A percentile compares a stretch with the other conserved stretches of the same genome.
These are phyloP conservation scores for Polyporus tsugae DNA, from an alignment of 1,284 basidiomycete genomes.

Conservation along the genomic window DNA sequence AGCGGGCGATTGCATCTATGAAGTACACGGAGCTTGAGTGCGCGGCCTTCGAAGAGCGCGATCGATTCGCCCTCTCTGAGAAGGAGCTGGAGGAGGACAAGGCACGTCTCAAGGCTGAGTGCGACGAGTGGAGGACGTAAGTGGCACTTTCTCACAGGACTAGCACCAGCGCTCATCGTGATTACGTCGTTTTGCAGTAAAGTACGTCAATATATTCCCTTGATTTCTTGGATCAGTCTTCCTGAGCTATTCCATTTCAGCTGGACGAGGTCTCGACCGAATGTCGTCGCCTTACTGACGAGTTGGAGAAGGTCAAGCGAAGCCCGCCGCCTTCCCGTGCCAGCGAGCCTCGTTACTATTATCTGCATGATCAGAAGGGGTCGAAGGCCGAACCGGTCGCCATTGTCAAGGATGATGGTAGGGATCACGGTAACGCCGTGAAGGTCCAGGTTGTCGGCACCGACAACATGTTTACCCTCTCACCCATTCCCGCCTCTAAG, in stretches of 20 bases:
- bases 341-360: constrained; percentile 42
- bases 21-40: constrained; percentile 36
- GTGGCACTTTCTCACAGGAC: constrained; percentile 22
- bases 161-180: constrained; percentile 16
- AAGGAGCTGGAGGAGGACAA: constrained; percentile 46
- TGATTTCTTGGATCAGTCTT: constrained; percentile 18
- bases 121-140: constrained; percentile 49
- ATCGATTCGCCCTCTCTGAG: constrained; percentile 45
- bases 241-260: constrained; percentile 34
- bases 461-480: constrained; percentile 47
- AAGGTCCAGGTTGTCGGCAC: constrained; percentile 40
- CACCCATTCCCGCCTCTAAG: constrained; percentile 45
- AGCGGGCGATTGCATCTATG: constrained; percentile 34
- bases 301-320: constrained; percentile 38
- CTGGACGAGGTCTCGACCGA: constrained; percentile 42
- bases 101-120: constrained; percentile 46
- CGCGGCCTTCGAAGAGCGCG: constrained; percentile 46
- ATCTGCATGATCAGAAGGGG: constrained; percentile 39
- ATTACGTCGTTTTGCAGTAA: constrained; percentile 41
- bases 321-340: constrained; percentile 36
- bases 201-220: constrained; percentile 42
- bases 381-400: constrained; percentile 38
- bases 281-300: constrained; percentile 43
- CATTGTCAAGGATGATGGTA: constrained; percentile 34
- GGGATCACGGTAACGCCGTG: constrained; percentile 25